phyloP scores from a whole-genome alignment of 305 asterid species.

The Stenogyne calaminthoides region DNA sequence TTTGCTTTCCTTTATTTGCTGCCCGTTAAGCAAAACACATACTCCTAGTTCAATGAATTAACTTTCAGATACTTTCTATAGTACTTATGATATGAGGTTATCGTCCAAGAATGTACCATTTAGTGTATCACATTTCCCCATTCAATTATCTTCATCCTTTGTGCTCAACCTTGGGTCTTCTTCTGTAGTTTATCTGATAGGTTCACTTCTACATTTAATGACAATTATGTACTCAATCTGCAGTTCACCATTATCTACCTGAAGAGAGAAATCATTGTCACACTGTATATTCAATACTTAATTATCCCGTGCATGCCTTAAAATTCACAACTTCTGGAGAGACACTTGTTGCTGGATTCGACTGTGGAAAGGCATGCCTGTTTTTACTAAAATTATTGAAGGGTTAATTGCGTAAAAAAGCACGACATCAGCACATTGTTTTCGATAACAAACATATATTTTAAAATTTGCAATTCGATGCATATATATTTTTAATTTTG shows the following conservation, averaged over 20 bases:
- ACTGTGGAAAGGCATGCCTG: conserved; percentile 68
- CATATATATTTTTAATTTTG: no score
- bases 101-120: conserved; percentile 28
- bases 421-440: no score
- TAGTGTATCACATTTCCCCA: conserved; percentile 47
- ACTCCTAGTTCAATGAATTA: background rate
- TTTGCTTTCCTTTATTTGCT: conserved; percentile 11
- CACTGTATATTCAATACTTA: conserved; percentile 57
- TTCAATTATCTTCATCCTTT: conserved; percentile 14
- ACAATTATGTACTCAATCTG: conserved; percentile 37
- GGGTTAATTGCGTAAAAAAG: no score
- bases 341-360: conserved; percentile 78
- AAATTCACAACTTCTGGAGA: conserved; percentile 59
- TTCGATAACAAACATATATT: no score
- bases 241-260: conserved; percentile 57
- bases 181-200: conserved; percentile 19
- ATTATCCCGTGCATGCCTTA: conserved; percentile 73
- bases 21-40: background rate
- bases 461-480: no score
- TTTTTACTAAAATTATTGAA: background rate
- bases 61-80: conserved; percentile 21
- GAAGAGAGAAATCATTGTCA: conserved; percentile 50
- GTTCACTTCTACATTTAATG: conserved; percentile 32
- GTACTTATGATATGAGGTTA: conserved; percentile 7
- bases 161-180: conserved; percentile 26